A percentile compares a stretch with the other conserved stretches of the same genome.
Conservation (phyloP, 2,329 filamentous ascomycete genomes). For the Trichophyton equinum region DNA sequence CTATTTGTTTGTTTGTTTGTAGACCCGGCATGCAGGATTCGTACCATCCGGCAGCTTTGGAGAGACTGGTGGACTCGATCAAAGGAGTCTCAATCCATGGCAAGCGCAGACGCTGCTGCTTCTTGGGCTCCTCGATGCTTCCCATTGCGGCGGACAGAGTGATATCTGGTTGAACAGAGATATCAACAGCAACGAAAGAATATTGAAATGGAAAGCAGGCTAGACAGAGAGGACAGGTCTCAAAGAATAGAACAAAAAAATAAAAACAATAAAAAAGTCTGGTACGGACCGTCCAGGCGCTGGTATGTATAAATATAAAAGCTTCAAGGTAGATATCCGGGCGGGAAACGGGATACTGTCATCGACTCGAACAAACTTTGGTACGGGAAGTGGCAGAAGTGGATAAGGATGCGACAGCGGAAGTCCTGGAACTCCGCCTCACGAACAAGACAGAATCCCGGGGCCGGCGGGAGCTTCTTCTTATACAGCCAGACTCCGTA, state of each 20-base stretch:
- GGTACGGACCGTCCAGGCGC: background rate
- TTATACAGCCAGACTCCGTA: too few species aligned
- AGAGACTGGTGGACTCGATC: constrained; percentile 53
- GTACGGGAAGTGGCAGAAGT: background rate
- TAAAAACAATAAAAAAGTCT: background rate
- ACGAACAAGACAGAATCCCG: background rate
- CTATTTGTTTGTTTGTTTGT: constrained; percentile 17
- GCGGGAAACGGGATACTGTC: constrained; percentile 1
- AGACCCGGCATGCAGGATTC: constrained; percentile 21
- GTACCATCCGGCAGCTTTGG: constrained; percentile 59
- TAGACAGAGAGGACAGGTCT: background rate
- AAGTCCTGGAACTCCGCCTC: background rate
- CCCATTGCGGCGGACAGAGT: constrained; percentile 23
- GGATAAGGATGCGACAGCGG: background rate
- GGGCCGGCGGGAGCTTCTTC: background rate
- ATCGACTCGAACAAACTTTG: background rate
- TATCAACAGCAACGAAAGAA: background rate
- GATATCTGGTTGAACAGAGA: constrained; percentile 7
- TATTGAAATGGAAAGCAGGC: background rate
- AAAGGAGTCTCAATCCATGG: constrained; percentile 64
- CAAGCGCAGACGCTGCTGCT: constrained; percentile 19
- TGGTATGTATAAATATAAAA: background rate
- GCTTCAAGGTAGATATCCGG: background rate
- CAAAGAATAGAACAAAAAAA: background rate
- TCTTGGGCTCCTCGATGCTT: constrained; percentile 21